phyloP scores from a whole-genome alignment of 2,329 filamentous ascomycete genomes.

The Emergomyces africanus region DNA sequence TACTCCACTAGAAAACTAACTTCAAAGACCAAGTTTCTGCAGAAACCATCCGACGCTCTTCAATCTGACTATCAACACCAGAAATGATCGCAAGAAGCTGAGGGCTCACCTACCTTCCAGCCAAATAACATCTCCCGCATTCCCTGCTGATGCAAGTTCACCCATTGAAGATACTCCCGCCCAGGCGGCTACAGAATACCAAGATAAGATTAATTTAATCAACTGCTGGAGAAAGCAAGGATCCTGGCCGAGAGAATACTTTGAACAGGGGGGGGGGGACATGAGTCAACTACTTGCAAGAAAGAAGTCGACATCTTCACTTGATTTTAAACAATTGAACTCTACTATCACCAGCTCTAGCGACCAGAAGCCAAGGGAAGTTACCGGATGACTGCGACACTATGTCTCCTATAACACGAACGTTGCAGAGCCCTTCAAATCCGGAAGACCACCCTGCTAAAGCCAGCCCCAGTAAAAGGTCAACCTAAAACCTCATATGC shows the following conservation, averaged over 20 bases:
- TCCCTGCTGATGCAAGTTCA: background rate
- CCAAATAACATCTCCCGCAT: background rate
- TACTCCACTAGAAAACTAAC: no score
- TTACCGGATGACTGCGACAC: conserved; percentile 26
- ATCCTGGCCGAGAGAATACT: conserved; percentile 17
- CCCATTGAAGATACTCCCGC: background rate
- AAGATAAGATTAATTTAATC: background rate
- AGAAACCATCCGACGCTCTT: no score
- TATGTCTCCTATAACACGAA: conserved; percentile 31
- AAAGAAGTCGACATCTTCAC: conserved; percentile 18
- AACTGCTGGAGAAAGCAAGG: conserved; percentile 1
- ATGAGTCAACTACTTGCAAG: conserved; percentile 22
- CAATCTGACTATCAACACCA: background rate
- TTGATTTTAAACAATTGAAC: conserved; percentile 19
- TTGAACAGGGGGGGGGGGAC: conserved; percentile 11
- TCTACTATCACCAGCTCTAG: conserved; percentile 16
- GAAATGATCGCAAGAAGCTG: background rate
- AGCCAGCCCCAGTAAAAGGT: no score
- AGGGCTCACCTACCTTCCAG: background rate
- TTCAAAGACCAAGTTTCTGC: no score
- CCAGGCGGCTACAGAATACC: background rate
- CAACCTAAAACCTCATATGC: no score
- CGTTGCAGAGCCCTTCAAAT: no score
- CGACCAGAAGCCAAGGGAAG: conserved; percentile 28
- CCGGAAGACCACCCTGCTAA: no score